Evolutionary conservation across 2,329 filamentous ascomycete genomes (phyloP), one percentile per base, ranked within the genome.

Genomic region (Aspergillus sp.): DNA sequence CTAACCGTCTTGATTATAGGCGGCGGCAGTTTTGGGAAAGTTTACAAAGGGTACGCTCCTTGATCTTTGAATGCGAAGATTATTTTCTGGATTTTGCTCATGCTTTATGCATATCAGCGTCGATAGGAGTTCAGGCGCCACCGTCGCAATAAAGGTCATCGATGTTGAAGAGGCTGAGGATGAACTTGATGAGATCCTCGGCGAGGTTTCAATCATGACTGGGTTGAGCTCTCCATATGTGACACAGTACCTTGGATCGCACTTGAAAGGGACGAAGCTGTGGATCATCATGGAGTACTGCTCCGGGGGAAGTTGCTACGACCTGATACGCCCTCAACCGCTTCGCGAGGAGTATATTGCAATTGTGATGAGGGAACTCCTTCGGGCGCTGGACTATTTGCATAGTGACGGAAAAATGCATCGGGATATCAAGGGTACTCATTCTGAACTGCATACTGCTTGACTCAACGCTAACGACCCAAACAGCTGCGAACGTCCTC

Each of bases 241-340:
- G 41, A 98, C 91, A 24, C 91, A 93, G 61, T 98, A 98, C 68
- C 86, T 94, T 65, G 91, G 91, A 45, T 95, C 89, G 35, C 96
- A 91, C 55, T 78, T 94, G 47, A 94, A 94, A 54, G 91, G 89
- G 15, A 91, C 88, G 2, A 85, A 96, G 65, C 67, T 98, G 51
- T 98, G 91, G 91, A 98, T 98, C 49, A 86, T 96, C 58, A 98
- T 98, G 91, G 91, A 98, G 61, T 98, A 91, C 53, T 98, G 91
- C 62, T 88, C 89, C 1, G 91, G 91, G 14, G 91, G 91, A 4
- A 96, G 89, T 63, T 96, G 91, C 55, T 86, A 85, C 29, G 91
- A 96, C 57, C 67, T 98, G 40, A 83, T 98, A 80, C 93, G 93
- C 65, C 86, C 91, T 0, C 91, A 91, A 15, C 65, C 80, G 25